These are phyloP conservation scores for Ilyonectria destructans DNA, from an alignment of 2,329 filamentous ascomycete species.

Conservation along the genomic window DNA sequence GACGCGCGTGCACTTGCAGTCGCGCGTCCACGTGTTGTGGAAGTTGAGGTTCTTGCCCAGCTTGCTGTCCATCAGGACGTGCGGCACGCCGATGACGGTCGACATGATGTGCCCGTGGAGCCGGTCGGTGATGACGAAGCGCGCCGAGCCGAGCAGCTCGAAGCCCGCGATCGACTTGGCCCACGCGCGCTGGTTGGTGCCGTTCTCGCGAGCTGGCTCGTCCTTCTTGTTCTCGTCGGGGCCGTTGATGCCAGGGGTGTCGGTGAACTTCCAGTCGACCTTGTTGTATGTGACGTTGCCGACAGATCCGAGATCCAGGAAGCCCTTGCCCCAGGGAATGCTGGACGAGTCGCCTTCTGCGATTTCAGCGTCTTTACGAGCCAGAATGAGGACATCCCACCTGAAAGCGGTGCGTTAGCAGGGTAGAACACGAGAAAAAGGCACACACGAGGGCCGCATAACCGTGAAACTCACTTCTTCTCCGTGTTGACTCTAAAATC, in stretches of 20 bases:
- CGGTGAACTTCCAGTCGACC: slow-evolving; percentile 50
- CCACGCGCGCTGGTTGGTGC: slow-evolving; percentile 49
- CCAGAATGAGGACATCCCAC: neutral
- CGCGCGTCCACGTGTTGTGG: slow-evolving; percentile 50
- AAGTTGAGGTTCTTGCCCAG: slow-evolving; percentile 51
- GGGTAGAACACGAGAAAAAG: neutral
- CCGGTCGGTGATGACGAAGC: slow-evolving; percentile 49
- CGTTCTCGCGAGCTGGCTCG: slow-evolving; percentile 31
- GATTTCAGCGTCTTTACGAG: neutral
- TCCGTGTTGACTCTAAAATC: slow-evolving; percentile 46
- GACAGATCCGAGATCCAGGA: slow-evolving; percentile 42
- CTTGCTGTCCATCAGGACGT: slow-evolving; percentile 50
- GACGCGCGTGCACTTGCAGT: slow-evolving; percentile 47
- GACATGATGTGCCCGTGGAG: slow-evolving; percentile 49
- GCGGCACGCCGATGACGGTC: slow-evolving; percentile 48
- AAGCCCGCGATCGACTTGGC: slow-evolving; percentile 48
- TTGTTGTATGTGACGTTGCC: slow-evolving; percentile 49
- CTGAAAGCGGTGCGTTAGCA: neutral
- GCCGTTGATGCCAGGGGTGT: slow-evolving; percentile 44
- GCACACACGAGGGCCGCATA: too few relatives aligned
- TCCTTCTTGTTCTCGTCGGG: slow-evolving; percentile 17
- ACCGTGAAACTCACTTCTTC: slow-evolving; percentile 44
- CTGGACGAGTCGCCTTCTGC: neutral
- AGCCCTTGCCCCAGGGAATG: slow-evolving; percentile 46
- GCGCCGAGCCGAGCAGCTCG: slow-evolving; percentile 45